Base-by-base conservation (phyloP, 306 rosid genomes). In the Parietaria judaica region DNA sequence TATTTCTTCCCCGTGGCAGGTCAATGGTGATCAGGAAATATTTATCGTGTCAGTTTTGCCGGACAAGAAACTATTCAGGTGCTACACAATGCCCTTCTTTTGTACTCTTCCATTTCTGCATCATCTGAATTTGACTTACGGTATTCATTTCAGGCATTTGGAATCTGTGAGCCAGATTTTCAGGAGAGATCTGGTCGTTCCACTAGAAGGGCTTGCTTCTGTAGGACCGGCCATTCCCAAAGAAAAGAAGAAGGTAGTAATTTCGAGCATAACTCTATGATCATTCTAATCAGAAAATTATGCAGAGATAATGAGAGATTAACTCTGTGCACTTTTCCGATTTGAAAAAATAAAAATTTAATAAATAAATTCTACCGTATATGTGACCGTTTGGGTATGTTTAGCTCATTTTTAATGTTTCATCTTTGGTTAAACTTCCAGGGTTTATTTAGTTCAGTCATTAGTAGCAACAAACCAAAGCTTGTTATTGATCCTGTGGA, bases 191-290 rank as follows among this genome's bases (percentile, higher is more conserved):
- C 71, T 62, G 72, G 73, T 64, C 59, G 17, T 63, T 64, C 53
- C 78, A 70, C 82, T 69, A 59, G 84, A 83, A 75, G 83, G 72
- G 46, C 44, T 58, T 58, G 75, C 62, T 14, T 43, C 78, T 43
- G 55, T 48, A 48, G 63, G 54, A 54, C 57, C 72, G 0, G n/a
- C 49, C 64, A 60, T 44, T 50, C 85, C 36, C 6, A 88, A 86
- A 76, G 98, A 86, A 76, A 92, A 79, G 83, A 91, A 87, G 70
- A 88, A 74, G 94, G 98, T 92, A 74, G 9, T 8, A 10, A 36
- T 63, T 36, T 38, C 6, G 44, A 38, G 15, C 61, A 62, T 72
- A 15, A 56, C 49, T 51, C 39, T 56, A 23, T 35, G 15, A 4
- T 52, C 8, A 57, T 64, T 31, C 31, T 23, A 23, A 23, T 23